Conservation (phyloP, 2,329 filamentous ascomycete genomes). For the Diaporthe sp. region DNA sequence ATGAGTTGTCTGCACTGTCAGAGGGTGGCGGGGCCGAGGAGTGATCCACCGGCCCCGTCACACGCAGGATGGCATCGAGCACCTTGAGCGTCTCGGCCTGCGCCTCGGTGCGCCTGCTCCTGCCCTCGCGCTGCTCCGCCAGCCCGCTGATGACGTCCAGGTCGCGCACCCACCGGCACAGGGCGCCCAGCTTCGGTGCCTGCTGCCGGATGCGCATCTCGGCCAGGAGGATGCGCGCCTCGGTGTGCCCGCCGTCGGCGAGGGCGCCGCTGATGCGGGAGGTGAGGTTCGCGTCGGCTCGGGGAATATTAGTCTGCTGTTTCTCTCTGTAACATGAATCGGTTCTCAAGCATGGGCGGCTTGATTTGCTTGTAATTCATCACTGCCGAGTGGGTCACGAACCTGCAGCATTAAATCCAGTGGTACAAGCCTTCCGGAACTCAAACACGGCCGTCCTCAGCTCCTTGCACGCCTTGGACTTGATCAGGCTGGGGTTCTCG, state of each 20-base stretch:
- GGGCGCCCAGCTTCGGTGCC: constrained; percentile 75
- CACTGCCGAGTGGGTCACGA: background rate
- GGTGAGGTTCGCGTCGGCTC: constrained; percentile 73
- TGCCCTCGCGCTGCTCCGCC: constrained; percentile 66
- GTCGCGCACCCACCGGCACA: constrained; percentile 81
- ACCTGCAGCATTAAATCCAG: constrained; percentile 71
- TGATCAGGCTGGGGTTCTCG: constrained; percentile 72
- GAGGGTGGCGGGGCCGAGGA: constrained; percentile 47
- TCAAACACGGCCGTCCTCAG: constrained; percentile 76
- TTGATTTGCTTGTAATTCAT: too few species aligned
- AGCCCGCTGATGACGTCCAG: constrained; percentile 77
- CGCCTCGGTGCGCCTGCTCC: constrained; percentile 56
- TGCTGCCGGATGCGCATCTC: constrained; percentile 79
- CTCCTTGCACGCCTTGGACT: constrained; percentile 77
- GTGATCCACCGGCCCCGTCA: constrained; percentile 72
- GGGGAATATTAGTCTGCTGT: constrained; percentile 30
- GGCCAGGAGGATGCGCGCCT: constrained; percentile 75
- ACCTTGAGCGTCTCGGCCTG: constrained; percentile 71
- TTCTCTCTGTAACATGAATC: background rate
- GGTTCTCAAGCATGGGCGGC: background rate
- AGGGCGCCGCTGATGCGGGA: constrained; percentile 76
- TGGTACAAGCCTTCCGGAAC: constrained; percentile 78
- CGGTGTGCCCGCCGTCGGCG: constrained; percentile 73
- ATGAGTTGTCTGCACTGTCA: background rate
- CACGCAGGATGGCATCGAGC: constrained; percentile 73